Percentiles rank a stretch among this genome's conserved stretches.
phyloP scores from a whole-genome alignment of 208 protist genomes.

The Tritrichomonas foetus region DNA sequence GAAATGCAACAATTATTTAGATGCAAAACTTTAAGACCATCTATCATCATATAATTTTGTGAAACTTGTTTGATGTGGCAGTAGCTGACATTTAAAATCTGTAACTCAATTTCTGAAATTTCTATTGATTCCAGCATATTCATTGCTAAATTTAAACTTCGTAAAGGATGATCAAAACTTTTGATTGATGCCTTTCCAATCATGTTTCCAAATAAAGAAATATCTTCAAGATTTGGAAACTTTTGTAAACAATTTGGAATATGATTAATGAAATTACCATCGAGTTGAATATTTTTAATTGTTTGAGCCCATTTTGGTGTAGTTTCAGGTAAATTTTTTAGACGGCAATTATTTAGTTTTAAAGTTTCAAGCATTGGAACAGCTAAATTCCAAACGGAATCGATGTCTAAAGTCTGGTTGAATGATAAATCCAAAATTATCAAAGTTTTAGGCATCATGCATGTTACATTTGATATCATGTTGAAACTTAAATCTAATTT shows the following conservation, averaged over 20 bases:
- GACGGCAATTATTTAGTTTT: background rate
- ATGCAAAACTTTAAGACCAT: no score
- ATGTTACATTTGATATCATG: background rate
- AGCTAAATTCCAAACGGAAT: background rate
- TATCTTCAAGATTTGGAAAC: background rate
- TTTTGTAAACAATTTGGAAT: background rate
- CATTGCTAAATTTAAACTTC: no score
- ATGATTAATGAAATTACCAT: background rate
- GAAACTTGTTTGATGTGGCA: no score
- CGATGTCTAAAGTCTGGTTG: background rate
- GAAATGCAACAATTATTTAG: no score
- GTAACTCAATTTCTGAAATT: no score
- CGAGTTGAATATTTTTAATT: background rate
- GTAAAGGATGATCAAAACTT: no score
- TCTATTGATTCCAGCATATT: background rate
- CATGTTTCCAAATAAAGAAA: slow-evolving; percentile 37
- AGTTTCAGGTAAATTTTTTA: background rate
- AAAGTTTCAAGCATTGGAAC: background rate
- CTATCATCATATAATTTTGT: no score
- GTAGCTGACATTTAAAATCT: no score
- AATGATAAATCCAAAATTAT: background rate
- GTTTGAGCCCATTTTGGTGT: background rate
- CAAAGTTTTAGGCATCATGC: background rate
- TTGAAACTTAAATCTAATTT: background rate
- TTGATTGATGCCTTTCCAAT: no score